Conservation (phyloP, 1,139 yeast species). For the Suhomyces coccinellae region DNA sequence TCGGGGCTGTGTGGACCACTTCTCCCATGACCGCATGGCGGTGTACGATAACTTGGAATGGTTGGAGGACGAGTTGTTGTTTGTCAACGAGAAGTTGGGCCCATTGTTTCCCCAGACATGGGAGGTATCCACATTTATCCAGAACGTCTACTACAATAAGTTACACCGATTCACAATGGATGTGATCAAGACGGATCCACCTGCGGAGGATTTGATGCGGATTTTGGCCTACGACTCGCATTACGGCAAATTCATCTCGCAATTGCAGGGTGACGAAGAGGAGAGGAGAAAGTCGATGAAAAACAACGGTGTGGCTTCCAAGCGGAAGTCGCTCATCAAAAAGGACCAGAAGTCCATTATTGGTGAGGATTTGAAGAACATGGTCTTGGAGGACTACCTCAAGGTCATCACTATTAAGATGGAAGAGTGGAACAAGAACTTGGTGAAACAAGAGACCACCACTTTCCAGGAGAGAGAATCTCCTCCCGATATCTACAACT, state of each 20-base stretch:
- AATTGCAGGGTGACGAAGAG: constrained; percentile 19
- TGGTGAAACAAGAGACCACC: constrained; percentile 62
- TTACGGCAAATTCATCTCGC: constrained; percentile 46
- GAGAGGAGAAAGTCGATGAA: constrained; percentile 7
- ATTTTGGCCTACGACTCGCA: constrained; percentile 75
- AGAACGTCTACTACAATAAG: constrained; percentile 67
- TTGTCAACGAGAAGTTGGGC: constrained; percentile 59
- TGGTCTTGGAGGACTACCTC: constrained; percentile 69
- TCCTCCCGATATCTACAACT: constrained; percentile 65
- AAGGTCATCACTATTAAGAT: constrained; percentile 67
- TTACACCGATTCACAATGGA: constrained; percentile 63
- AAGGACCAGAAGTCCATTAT: constrained; percentile 50
- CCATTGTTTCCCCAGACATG: constrained; percentile 69
- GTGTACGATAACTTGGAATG: constrained; percentile 76
- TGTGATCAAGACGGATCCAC: constrained; percentile 71
- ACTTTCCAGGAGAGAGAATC: constrained; percentile 60
- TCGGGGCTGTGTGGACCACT: constrained; percentile 61
- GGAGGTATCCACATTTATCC: constrained; percentile 66
- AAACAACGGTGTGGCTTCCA: background rate
- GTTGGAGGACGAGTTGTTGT: constrained; percentile 76
- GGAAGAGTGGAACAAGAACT: constrained; percentile 76
- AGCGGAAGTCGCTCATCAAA: constrained; percentile 45
- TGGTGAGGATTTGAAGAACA: constrained; percentile 69
- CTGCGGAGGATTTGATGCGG: constrained; percentile 59
- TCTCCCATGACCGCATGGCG: constrained; percentile 51